Base-by-base conservation (phyloP, 2,329 filamentous ascomycete species). In the Penicillium sp. region DNA sequence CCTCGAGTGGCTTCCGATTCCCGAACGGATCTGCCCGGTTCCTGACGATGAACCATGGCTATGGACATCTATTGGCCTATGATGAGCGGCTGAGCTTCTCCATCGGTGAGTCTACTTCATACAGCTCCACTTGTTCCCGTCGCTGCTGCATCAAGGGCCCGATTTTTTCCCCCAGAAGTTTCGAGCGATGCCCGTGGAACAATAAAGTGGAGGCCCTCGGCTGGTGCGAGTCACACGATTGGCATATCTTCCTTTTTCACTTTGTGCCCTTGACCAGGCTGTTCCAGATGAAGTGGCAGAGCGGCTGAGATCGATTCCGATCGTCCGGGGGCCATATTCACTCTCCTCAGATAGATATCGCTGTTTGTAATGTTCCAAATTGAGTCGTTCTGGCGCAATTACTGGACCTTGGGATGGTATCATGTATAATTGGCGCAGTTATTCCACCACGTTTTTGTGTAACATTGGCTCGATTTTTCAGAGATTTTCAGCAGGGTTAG, bases 21-120 rank as follows among this genome's bases (percentile, higher is more conserved):
- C 55, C 57, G 58, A 43, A 15, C 55, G 45, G 64, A 65, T 65
- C 63, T 64, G 52, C 47, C 59, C 55, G 55, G 56, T 58, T 51
- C 60, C 41, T 60, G 28, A 48, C 11, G 35, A 47, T 53, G 52
- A 63, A 61, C 61, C 43, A 55, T 42, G 53, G 53, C 25, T 22
- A 22, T 15, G 8, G 11, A 17, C 14, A 17, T 47, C 25, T 22
- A 55, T 47, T 47, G 53, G 53, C n/a, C 42, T 6, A 22, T 6
- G 20, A 28, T 8, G 41, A n/a, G 15, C 4, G 20, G 52, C 8
- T 54, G 52, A 25, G 10, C 31, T 22, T 47, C 7, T 34, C 41
- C 51, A 2, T 20, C n/a, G 53, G 53, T 45, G 52, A 45, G 28
- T 47, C 10, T 45, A 11, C 41, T 28, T 22, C 53, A 37, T 22